Evolutionary conservation across 805 yeast genomes (phyloP).

Genomic region (Blastobotrys peoriensis): DNA sequence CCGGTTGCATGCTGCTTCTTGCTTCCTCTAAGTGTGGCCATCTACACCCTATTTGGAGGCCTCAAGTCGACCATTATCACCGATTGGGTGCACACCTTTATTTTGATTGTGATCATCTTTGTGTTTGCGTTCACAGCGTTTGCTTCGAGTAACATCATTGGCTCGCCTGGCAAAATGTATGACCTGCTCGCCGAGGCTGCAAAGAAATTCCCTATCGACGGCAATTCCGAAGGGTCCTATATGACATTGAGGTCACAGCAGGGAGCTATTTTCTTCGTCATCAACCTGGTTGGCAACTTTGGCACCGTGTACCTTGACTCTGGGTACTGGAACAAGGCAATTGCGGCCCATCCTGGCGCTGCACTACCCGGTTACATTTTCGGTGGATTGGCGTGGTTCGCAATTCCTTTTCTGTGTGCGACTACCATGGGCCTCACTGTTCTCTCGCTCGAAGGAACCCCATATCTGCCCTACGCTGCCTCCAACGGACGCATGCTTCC

Average conservation of each 20-base stretch:
- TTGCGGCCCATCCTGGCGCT: constrained; percentile 76
- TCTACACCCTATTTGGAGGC: constrained; percentile 76
- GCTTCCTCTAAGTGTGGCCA: constrained; percentile 72
- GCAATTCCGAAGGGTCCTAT: constrained; percentile 82
- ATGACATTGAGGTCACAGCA: constrained; percentile 79
- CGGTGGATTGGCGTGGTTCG: constrained; percentile 90
- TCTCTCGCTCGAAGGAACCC: constrained; percentile 60
- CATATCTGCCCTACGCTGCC: constrained; percentile 59
- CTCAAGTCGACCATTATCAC: constrained; percentile 76
- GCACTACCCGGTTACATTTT: constrained; percentile 82
- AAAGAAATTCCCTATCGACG: constrained; percentile 55
- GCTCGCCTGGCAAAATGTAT: constrained; percentile 79
- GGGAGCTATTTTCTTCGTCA: constrained; percentile 86
- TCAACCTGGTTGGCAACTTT: constrained; percentile 82
- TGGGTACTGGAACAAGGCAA: constrained; percentile 86
- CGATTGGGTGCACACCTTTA: constrained; percentile 76
- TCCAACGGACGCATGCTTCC: constrained; percentile 62
- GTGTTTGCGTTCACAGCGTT: constrained; percentile 76
- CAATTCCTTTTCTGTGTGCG: constrained; percentile 77
- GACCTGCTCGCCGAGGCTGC: constrained; percentile 59
- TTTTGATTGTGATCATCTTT: constrained; percentile 68
- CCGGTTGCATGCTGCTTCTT: constrained; percentile 76
- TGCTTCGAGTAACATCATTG: constrained; percentile 62
- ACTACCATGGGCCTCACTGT: constrained; percentile 87
- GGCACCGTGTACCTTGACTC: constrained; percentile 84